These are phyloP conservation scores for Gentiana macrophylla DNA, from an alignment of 257 asterid genomes.

Conservation along the genomic window DNA sequence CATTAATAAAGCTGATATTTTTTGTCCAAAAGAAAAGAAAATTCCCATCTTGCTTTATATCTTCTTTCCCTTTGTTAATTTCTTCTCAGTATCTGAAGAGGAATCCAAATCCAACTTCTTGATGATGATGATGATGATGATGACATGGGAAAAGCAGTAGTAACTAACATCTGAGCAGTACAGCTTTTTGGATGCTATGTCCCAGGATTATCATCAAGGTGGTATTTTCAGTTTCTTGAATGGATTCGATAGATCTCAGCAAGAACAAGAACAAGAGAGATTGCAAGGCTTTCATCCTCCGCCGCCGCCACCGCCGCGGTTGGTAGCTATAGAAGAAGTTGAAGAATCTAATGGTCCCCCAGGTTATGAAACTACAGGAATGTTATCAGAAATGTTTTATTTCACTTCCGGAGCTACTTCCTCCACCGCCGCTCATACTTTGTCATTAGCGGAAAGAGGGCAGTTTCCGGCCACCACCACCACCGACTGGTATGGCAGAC, in stretches of 20 bases:
- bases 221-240: conserved; percentile 60
- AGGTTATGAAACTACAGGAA: conserved; percentile 67
- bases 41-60: conserved; percentile 17
- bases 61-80: conserved; percentile 13
- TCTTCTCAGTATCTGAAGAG: background rate
- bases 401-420: conserved; percentile 35
- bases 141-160: background rate
- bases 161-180: conserved; percentile 19
- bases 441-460: conserved; percentile 11
- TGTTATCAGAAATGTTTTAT: conserved; percentile 86
- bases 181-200: conserved; percentile 65
- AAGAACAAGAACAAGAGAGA: conserved; percentile 47
- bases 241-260: conserved; percentile 82
- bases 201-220: conserved; percentile 79
- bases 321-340: conserved; percentile 37
- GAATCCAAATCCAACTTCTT: conserved; percentile 1
- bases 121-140: background rate
- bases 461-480: conserved; percentile 21
- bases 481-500: conserved; percentile 51
- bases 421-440: conserved; percentile 12
- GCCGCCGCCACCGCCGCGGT: conserved; percentile 22
- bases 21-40: background rate
- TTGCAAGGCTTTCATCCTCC: conserved; percentile 54
- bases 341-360: conserved; percentile 47
- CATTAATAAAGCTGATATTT: conserved; percentile 34